These are phyloP conservation scores for Solanum phureja DNA, from an alignment of 257 asterid genomes.

Conservation along the genomic window DNA sequence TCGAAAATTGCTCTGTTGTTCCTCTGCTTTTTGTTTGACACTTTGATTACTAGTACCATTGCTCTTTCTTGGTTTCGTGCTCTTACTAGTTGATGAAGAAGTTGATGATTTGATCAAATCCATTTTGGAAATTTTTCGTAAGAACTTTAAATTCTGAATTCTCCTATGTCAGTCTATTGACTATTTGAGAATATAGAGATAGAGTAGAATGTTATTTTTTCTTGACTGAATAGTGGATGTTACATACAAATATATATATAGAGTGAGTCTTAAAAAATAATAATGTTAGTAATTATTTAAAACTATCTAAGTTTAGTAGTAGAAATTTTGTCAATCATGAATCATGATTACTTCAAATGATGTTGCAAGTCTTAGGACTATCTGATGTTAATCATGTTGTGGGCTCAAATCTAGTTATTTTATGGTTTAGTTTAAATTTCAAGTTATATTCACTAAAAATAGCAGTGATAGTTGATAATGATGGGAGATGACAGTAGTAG, in stretches of 20 bases:
- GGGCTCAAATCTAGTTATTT: background rate
- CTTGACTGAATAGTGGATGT: background rate
- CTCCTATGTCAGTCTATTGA: too few relatives aligned
- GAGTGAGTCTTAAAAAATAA: background rate
- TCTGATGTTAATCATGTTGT: background rate
- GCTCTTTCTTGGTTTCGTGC: background rate
- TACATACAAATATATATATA: background rate
- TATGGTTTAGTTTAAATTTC: background rate
- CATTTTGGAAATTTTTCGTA: background rate
- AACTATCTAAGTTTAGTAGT: background rate
- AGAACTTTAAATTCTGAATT: background rate
- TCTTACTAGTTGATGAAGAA: background rate
- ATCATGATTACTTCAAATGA: background rate
- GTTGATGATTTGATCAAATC: background rate
- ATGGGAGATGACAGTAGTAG: background rate
- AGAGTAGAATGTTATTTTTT: background rate
- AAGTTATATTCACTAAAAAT: background rate
- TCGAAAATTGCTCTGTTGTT: conserved; percentile 12
- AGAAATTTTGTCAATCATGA: background rate
- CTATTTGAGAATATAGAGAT: background rate
- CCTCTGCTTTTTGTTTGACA: conserved; percentile 12
- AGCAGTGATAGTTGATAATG: background rate
- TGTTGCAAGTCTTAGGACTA: background rate
- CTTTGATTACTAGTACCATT: background rate
- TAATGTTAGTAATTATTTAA: background rate